Evolutionary conservation across 2,329 filamentous ascomycete species (phyloP).

Genomic region (Pseudovirgaria hyperparasitica): DNA sequence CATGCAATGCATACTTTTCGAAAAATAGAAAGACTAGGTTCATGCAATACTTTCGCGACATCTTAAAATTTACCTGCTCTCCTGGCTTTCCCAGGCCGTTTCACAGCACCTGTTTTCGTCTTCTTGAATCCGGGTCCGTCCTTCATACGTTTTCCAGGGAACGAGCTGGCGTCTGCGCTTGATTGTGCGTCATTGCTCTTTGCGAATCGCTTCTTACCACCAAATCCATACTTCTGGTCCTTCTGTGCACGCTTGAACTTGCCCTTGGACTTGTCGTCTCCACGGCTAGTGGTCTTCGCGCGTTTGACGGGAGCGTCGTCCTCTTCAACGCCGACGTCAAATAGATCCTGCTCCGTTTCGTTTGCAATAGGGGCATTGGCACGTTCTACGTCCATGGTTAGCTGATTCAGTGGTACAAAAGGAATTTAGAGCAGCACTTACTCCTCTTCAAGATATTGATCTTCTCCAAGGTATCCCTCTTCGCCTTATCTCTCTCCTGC

Average conservation of each 20-base stretch:
- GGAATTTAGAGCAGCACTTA: constrained; percentile 36
- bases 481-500: constrained; percentile 85
- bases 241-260: constrained; percentile 82
- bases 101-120: no score
- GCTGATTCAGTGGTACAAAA: not conserved
- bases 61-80: constrained; percentile 12
- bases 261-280: constrained; percentile 21
- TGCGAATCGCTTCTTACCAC: constrained; percentile 81
- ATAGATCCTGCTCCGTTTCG: constrained; percentile 69
- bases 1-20: no score
- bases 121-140: constrained; percentile 19
- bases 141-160: constrained; percentile 82
- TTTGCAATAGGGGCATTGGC: constrained; percentile 56
- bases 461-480: constrained; percentile 88
- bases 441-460: constrained; percentile 92
- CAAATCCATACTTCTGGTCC: constrained; percentile 87
- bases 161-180: constrained; percentile 67
- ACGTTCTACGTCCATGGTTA: constrained; percentile 51
- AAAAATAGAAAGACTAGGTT: no score
- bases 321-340: constrained; percentile 77
- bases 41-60: no score
- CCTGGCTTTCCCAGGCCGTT: constrained; percentile 29
- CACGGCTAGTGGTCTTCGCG: constrained; percentile 28
- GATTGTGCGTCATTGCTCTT: constrained; percentile 87
- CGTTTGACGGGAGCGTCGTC: constrained; percentile 40